phyloP scores from a whole-genome alignment of 306 rosid species.

The Ochetophila trinervis region DNA sequence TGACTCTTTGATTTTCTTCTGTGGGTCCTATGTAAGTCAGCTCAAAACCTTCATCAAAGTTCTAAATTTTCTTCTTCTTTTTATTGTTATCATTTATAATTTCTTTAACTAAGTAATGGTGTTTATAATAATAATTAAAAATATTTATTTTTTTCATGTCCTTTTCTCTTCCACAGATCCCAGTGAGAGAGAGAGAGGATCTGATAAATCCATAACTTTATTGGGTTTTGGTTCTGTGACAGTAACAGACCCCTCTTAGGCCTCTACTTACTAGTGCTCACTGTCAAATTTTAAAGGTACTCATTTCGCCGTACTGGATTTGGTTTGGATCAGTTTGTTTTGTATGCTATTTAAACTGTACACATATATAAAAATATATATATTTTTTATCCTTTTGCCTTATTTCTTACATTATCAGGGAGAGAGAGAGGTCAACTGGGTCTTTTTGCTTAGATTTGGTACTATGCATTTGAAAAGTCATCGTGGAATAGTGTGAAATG shows the following conservation, averaged over 20 bases:
- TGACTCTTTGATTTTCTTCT: conserved; percentile 25
- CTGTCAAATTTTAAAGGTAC: conserved; percentile 47
- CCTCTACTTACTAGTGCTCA: conserved; percentile 39
- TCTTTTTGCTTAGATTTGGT: conserved; percentile 42
- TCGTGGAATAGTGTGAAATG: conserved; percentile 39
- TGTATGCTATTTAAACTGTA: conserved; percentile 36
- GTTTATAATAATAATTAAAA: background rate
- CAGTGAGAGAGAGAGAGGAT: conserved; percentile 37
- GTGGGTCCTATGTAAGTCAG: conserved; percentile 32
- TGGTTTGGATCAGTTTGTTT: conserved; percentile 53
- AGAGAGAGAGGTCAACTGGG: conserved; percentile 35
- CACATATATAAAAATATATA: background rate
- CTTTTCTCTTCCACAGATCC: conserved; percentile 55
- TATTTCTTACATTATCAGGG: background rate
- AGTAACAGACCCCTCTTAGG: conserved; percentile 28
- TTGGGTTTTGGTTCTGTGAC: conserved; percentile 22
- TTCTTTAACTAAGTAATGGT: background rate
- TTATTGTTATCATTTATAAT: background rate
- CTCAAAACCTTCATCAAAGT: background rate
- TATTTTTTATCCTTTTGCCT: too few species aligned
- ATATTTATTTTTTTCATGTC: conserved; percentile 22
- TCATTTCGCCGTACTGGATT: conserved; percentile 41
- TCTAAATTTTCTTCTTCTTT: background rate
- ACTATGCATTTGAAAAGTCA: conserved; percentile 41
- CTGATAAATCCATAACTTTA: conserved; percentile 35